Evolutionary conservation across 2,329 filamentous ascomycete genomes (phyloP).

Genomic region (Scopulariopsis brevicaulis): DNA sequence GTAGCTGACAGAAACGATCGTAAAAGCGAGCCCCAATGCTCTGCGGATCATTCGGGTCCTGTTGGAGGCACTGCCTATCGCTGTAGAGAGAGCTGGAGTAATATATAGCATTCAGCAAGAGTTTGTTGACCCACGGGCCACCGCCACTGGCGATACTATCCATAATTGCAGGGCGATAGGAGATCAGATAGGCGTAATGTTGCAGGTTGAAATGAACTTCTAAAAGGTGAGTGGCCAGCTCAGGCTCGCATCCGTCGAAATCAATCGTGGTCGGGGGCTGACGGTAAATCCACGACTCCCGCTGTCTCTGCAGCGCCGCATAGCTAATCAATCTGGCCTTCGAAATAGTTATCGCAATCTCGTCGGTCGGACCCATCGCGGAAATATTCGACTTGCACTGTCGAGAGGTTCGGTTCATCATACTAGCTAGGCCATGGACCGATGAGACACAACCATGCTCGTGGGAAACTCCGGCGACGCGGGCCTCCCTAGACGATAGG

Average conservation of each 20-base stretch:
- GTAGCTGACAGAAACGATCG: slow-evolving; percentile 21
- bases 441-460: slow-evolving; percentile 21
- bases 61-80: slow-evolving; percentile 20
- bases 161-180: slow-evolving; percentile 26
- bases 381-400: slow-evolving; percentile 16
- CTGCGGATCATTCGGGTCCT: slow-evolving; percentile 19
- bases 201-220: slow-evolving; percentile 25
- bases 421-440: slow-evolving; percentile 21
- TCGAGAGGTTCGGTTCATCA: slow-evolving; percentile 19
- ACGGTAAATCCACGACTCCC: slow-evolving; percentile 17
- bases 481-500: slow-evolving; percentile 20
- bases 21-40: slow-evolving; percentile 23
- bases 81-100: slow-evolving; percentile 25
- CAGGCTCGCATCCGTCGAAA: slow-evolving; percentile 19
- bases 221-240: slow-evolving; percentile 22
- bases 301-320: slow-evolving; percentile 19
- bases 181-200: slow-evolving; percentile 22
- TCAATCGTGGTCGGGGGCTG: slow-evolving; percentile 19
- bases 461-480: slow-evolving; percentile 21
- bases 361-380: slow-evolving; percentile 14
- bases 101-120: slow-evolving; percentile 27
- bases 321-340: slow-evolving; percentile 23
- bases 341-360: slow-evolving; percentile 15
- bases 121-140: slow-evolving; percentile 23
- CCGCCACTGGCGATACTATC: slow-evolving; percentile 20